Evolutionary conservation across 768 basidiomycete genomes (phyloP).

Genomic region (Suillus discolor): DNA sequence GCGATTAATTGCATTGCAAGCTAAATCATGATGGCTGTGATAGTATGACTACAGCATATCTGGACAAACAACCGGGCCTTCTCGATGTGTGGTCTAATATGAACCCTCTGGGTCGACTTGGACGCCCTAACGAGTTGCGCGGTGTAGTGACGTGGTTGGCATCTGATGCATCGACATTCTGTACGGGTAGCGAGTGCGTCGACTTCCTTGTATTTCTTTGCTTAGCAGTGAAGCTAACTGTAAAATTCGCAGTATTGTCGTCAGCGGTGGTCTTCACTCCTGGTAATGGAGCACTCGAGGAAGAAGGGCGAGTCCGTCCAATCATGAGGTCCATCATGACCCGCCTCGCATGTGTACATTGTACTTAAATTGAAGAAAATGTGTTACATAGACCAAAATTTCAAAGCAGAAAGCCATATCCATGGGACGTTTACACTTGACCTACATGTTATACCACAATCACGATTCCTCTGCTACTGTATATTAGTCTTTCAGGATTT

Average conservation of each 20-base stretch:
- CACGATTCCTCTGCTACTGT: not conserved
- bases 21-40: not conserved
- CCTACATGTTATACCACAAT: not conserved
- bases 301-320: not conserved
- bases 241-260: constrained; percentile 24
- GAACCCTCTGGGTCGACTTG: constrained; percentile 74
- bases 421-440: not conserved
- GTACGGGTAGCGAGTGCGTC: constrained; percentile 82
- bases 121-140: constrained; percentile 70
- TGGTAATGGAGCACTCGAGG: constrained; percentile 21
- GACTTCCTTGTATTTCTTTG: not conserved
- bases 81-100: constrained; percentile 65
- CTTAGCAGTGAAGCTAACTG: not conserved
- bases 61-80: constrained; percentile 65
- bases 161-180: constrained; percentile 75
- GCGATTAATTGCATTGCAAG: not conserved
- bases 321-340: not conserved
- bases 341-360: not conserved
- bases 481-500: not conserved
- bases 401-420: not conserved
- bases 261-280: constrained; percentile 34
- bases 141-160: constrained; percentile 75
- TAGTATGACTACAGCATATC: constrained; percentile 76
- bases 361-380: not conserved
- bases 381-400: not conserved